Conservation (phyloP, 805 yeast species). For the Candida sanyiensis region DNA sequence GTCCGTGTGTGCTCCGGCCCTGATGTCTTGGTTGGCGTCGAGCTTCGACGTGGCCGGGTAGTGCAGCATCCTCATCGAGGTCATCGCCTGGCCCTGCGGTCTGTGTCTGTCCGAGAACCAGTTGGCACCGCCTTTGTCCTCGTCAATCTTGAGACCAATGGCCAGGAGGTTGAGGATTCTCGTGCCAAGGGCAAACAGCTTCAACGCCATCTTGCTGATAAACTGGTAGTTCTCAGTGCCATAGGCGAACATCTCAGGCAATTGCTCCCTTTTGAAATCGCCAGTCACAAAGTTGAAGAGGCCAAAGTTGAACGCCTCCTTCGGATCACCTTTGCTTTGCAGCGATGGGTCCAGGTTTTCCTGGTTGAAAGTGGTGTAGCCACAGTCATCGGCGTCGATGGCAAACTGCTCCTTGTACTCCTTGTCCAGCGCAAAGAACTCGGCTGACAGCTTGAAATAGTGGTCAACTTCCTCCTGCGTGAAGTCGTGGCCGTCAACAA, state of each 20-base stretch:
- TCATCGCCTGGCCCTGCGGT: constrained; percentile 47
- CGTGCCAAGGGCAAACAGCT: constrained; percentile 45
- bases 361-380: constrained; percentile 50
- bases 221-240: constrained; percentile 35
- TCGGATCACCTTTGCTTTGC: constrained; percentile 46
- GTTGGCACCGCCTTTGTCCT: constrained; percentile 40
- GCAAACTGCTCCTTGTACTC: constrained; percentile 45
- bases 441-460: constrained; percentile 43
- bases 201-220: constrained; percentile 35
- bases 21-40: constrained; percentile 47
- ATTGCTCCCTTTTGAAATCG: constrained; percentile 29
- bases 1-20: constrained; percentile 87
- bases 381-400: constrained; percentile 53
- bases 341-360: constrained; percentile 37
- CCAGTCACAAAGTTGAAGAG: constrained; percentile 48
- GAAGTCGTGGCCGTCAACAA: constrained; percentile 64
- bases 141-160: constrained; percentile 56
- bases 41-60: constrained; percentile 46
- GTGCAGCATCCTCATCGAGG: constrained; percentile 64
- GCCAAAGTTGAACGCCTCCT: constrained; percentile 68
- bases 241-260: constrained; percentile 49
- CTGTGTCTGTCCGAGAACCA: constrained; percentile 64
- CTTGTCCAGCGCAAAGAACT: constrained; percentile 44
- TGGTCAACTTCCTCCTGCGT: constrained; percentile 46
- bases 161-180: constrained; percentile 53